Conservation (phyloP, 345 rosid species). For the Noccaea caerulescens region DNA sequence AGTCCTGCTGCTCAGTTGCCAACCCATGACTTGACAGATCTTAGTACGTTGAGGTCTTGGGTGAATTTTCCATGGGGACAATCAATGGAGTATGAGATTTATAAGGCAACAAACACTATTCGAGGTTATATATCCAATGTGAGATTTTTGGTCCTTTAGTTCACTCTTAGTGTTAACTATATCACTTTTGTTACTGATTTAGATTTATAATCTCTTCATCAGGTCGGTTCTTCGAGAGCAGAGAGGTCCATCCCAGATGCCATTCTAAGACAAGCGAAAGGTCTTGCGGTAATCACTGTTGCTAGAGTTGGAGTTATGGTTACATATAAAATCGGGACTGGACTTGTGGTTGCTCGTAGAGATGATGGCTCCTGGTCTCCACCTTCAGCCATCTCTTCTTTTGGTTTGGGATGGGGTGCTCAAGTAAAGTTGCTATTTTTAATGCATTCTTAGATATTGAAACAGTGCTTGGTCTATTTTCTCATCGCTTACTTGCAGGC, state of each 20-base stretch:
- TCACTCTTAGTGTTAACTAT: background rate
- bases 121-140: constrained; percentile 74
- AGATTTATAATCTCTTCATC: constrained; percentile 29
- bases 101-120: constrained; percentile 84
- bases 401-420: constrained; percentile 98
- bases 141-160: constrained; percentile 20
- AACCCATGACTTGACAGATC: constrained; percentile 84
- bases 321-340: constrained; percentile 91
- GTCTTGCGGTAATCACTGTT: constrained; percentile 85
- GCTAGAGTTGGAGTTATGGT: constrained; percentile 90
- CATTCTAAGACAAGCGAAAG: constrained; percentile 79
- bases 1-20: constrained; percentile 93
- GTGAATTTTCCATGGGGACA: constrained; percentile 97
- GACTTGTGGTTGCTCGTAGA: constrained; percentile 82
- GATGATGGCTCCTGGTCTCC: constrained; percentile 98
- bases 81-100: constrained; percentile 89
- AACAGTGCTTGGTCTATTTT: background rate
- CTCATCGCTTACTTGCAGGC: constrained; percentile 58
- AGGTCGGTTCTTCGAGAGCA: constrained; percentile 79
- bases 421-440: constrained; percentile 57
- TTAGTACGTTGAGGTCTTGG: constrained; percentile 98
- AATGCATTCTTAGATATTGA: constrained; percentile 1
- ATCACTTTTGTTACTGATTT: background rate
- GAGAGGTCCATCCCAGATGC: constrained; percentile 88
- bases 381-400: constrained; percentile 90